Evolutionary conservation across 2,329 filamentous ascomycete genomes (phyloP).

Genomic region (Cytospora paraplurivora): DNA sequence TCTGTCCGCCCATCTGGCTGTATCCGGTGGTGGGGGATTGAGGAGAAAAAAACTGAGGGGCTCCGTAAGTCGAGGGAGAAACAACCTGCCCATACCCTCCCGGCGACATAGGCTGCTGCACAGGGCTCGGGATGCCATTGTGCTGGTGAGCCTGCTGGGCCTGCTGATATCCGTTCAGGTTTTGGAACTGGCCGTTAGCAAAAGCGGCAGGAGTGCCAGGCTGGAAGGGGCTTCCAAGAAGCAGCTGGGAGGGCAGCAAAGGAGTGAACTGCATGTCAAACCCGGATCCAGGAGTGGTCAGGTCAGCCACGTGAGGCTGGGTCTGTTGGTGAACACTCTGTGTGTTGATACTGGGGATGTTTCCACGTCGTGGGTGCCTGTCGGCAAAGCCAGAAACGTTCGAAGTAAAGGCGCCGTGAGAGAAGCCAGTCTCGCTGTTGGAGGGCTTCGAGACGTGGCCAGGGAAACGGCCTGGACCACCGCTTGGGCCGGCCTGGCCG

Average conservation of each 20-base stretch:
- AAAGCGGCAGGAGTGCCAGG: constrained; percentile 90
- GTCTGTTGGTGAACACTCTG: constrained; percentile 39
- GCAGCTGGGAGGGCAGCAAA: constrained; percentile 87
- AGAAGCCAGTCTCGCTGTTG: constrained; percentile 85
- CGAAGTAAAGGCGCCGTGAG: constrained; percentile 86
- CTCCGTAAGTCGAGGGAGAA: constrained; percentile 81
- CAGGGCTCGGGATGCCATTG: constrained; percentile 70
- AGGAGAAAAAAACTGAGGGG: constrained; percentile 78
- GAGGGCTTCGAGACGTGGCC: constrained; percentile 79
- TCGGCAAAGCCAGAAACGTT: constrained; percentile 86
- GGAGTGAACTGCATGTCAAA: constrained; percentile 99
- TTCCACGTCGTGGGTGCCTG: constrained; percentile 79
- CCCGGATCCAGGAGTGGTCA: constrained; percentile 83
- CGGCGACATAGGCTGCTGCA: constrained; percentile 77
- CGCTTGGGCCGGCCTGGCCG: constrained; percentile 59
- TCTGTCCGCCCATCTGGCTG: constrained; percentile 62
- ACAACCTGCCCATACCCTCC: constrained; percentile 83
- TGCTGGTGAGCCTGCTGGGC: constrained; percentile 56
- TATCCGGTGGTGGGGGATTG: constrained; percentile 85
- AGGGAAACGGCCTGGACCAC: constrained; percentile 61
- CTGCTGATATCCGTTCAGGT: constrained; percentile 74
- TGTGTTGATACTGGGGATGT: constrained; percentile 72
- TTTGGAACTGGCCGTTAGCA: constrained; percentile 88
- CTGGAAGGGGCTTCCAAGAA: constrained; percentile 95
- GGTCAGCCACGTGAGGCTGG: constrained; percentile 64